Percentiles rank a stretch among this genome's conserved stretches.
Conservation (phyloP, 1,139 yeast species). For the Debaryomyces singareniensis region DNA sequence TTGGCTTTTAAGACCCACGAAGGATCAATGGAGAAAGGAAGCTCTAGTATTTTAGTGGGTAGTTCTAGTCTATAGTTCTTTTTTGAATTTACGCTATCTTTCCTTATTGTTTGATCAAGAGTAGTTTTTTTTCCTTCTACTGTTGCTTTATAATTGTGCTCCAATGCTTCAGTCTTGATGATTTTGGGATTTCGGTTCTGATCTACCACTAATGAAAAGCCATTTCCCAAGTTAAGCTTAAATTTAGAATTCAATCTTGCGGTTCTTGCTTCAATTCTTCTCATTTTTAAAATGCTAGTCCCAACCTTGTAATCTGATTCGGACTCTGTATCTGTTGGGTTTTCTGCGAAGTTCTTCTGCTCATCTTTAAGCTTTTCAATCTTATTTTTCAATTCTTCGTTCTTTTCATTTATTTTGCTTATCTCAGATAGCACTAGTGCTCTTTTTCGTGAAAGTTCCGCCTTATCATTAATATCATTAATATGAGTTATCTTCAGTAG, state of each 20-base stretch:
- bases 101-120: conserved; percentile 3
- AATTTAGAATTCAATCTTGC: conserved; percentile 19
- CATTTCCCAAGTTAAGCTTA: conserved; percentile 22
- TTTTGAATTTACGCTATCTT: conserved; percentile 1
- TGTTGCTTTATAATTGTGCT: too few species aligned
- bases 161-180: conserved; percentile 5
- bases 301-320: conserved; percentile 17
- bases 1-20: conserved; percentile 6
- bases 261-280: conserved; percentile 15
- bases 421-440: conserved; percentile 48
- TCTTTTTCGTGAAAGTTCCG: conserved; percentile 47
- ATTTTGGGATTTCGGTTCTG: conserved; percentile 25
- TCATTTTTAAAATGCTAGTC: conserved; percentile 12
- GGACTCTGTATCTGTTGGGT: conserved; percentile 8
- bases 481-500: conserved; percentile 52
- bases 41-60: background rate
- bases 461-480: conserved; percentile 34
- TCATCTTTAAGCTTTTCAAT: conserved; percentile 21
- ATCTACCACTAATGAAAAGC: conserved; percentile 23
- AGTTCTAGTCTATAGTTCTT: background rate
- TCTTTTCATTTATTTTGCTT: conserved; percentile 38
- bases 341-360: conserved; percentile 15
- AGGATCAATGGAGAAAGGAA: background rate
- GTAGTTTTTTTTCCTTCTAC: background rate
- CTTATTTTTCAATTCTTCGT: conserved; percentile 37